These are phyloP conservation scores for Claviceps quebecensis DNA, from an alignment of 2,329 filamentous ascomycete species.

Conservation along the genomic window DNA sequence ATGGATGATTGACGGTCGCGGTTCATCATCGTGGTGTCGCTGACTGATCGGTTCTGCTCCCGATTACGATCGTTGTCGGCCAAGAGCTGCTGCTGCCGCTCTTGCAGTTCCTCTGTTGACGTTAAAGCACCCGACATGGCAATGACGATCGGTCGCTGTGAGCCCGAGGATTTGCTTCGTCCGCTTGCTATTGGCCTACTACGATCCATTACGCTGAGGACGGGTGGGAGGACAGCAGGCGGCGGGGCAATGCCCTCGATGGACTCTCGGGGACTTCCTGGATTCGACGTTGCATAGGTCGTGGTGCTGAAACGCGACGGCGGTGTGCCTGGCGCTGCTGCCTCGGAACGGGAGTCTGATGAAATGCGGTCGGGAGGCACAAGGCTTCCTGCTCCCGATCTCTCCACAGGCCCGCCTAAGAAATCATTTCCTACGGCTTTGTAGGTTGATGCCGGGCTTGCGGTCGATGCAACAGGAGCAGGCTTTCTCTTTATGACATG, in stretches of 20 bases:
- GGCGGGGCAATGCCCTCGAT: constrained; percentile 13
- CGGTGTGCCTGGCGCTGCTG: constrained; percentile 32
- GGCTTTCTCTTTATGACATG: constrained; percentile 34
- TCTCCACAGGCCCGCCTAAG: constrained; percentile 12
- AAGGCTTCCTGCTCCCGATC: neutral
- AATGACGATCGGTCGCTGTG: constrained; percentile 15
- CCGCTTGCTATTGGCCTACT: constrained; percentile 16
- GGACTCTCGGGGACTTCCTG: constrained; percentile 15
- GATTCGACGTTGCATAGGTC: constrained; percentile 40
- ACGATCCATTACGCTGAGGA: constrained; percentile 18
- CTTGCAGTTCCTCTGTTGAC: neutral
- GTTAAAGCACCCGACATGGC: constrained; percentile 13
- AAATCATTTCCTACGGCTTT: neutral
- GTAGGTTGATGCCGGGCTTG: constrained; percentile 5
- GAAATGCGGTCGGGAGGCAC: constrained; percentile 7
- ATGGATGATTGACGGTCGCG: constrained; percentile 16
- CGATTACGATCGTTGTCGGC: neutral
- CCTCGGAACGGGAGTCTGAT: constrained; percentile 10
- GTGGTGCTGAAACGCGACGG: constrained; percentile 50
- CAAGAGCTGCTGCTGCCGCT: neutral
- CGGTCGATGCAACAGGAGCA: constrained; percentile 14
- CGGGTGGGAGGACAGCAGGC: constrained; percentile 12
- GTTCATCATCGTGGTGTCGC: constrained; percentile 2
- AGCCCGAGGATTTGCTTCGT: constrained; percentile 9
- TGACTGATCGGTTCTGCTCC: constrained; percentile 2